These are phyloP conservation scores for Colletotrichum australisinense DNA, from an alignment of 2,329 filamentous ascomycete species.

Conservation along the genomic window DNA sequence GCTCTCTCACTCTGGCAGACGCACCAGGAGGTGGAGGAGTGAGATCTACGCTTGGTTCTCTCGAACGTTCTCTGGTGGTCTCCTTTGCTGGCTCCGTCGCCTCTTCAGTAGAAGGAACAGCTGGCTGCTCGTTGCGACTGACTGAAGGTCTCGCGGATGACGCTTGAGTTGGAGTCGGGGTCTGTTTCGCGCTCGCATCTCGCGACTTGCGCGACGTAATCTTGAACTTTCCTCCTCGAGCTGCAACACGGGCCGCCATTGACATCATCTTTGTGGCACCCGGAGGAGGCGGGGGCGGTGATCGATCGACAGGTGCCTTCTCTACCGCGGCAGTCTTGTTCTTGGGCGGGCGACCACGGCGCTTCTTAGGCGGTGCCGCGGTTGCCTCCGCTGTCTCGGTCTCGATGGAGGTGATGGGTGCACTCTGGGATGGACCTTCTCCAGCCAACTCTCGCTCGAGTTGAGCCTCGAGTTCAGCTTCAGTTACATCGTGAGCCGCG, in stretches of 20 bases:
- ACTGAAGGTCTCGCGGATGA: neutral
- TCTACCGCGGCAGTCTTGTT: neutral
- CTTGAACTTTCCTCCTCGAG: slow-evolving; percentile 64
- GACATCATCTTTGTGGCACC: slow-evolving; percentile 55
- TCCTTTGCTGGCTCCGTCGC: neutral
- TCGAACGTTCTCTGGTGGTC: neutral
- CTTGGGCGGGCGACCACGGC: slow-evolving; percentile 33
- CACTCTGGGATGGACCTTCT: slow-evolving; percentile 30
- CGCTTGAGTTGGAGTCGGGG: slow-evolving; percentile 1
- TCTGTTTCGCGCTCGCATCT: slow-evolving; percentile 7
- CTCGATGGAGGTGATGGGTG: slow-evolving; percentile 4
- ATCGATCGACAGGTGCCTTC: slow-evolving; percentile 11
- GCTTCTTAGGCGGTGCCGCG: slow-evolving; percentile 15
- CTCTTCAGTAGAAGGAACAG: neutral
- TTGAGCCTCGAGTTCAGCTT: slow-evolving; percentile 49
- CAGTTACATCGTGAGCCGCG: slow-evolving; percentile 38
- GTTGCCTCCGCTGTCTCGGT: slow-evolving; percentile 28
- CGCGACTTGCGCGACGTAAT: slow-evolving; percentile 52
- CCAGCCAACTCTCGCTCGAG: slow-evolving; percentile 46
- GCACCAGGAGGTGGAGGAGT: slow-evolving; percentile 9
- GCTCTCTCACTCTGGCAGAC: neutral
- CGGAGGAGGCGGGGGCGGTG: slow-evolving; percentile 20
- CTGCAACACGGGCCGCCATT: slow-evolving; percentile 67
- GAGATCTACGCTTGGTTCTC: slow-evolving; percentile 17
- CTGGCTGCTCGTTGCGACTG: neutral